Base-by-base conservation (phyloP, 2,329 filamentous ascomycete species). In the Aspergillus flavus region DNA sequence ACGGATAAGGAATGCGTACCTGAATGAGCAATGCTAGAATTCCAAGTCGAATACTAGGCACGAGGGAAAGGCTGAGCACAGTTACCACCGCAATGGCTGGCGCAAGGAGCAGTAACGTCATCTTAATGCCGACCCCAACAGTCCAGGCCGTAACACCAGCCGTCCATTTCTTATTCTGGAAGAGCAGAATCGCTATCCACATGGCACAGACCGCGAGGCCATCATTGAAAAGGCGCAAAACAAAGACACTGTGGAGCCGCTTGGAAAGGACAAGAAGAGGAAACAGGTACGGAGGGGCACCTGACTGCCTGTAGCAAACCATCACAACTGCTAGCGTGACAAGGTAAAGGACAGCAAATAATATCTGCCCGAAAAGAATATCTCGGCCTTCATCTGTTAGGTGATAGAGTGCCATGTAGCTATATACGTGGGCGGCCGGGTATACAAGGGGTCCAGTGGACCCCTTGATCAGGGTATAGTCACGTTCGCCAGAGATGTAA, bases 221-320 rank as follows among this genome's bases (percentile, higher is more conserved):
- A 80, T 99, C 95, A 79, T 99, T 99, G 84, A 99, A 99, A 73
- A 94, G 90, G 50, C 95, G 88, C 61, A 99, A 85, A 69, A 99
- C 81, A 74, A 95, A 99, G 70, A 99, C 91, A 77, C 93, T 97
- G 78, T 99, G 95, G 30, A 98, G 82, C 41, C 95, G 87, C 78
- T 98, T 98, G 61, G 94, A 97, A 53, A 97, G 81, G 59, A 96
- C 86, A 57, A 99, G 85, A 63, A 98, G 84, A 0, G 93, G 90
- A 66, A 97, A 90, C 61, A 98, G 83, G 78, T 96, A 98, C 0
- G 93, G 92, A 10, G 95, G 94, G 21, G 79, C 79, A 11, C 73
- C 69, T 3, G 76, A 72, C 23, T 75, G 71, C 57, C 76, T 70
- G 66, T 99, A 98, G 79, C 92, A 96, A 36, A 87, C 82, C 84